Percentiles rank a stretch among this genome's conserved stretches.
Evolutionary conservation across 345 rosid species (phyloP).

Genomic region (Eucalyptus camaldulensis): DNA sequence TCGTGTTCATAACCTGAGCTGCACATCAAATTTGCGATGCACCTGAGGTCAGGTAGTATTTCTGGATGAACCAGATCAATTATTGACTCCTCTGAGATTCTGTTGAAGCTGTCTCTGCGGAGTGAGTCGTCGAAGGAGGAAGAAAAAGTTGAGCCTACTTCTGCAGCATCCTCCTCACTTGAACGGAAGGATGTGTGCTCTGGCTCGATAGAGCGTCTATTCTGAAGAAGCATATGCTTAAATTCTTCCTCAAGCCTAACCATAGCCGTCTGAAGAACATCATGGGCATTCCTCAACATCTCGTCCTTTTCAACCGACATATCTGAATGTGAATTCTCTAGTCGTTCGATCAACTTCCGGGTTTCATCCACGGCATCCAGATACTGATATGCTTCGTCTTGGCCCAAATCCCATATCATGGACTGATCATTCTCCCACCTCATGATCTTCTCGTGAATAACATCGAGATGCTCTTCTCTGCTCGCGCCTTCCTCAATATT

Average conservation of each 20-base stretch:
- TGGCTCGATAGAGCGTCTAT: conserved; percentile 56
- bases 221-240: conserved; percentile 52
- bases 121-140: conserved; percentile 51
- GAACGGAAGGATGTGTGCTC: conserved; percentile 60
- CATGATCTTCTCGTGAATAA: conserved; percentile 54
- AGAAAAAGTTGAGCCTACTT: conserved; percentile 39
- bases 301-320: conserved; percentile 16
- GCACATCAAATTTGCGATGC: conserved; percentile 65
- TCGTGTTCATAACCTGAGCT: conserved; percentile 53
- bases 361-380: conserved; percentile 49
- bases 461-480: conserved; percentile 30
- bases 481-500: conserved; percentile 11
- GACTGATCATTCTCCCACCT: conserved; percentile 59
- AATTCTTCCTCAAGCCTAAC: conserved; percentile 85
- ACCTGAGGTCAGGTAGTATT: conserved; percentile 49
- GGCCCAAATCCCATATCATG: conserved; percentile 66
- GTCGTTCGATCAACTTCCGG: conserved; percentile 33
- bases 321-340: conserved; percentile 22
- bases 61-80: conserved; percentile 65
- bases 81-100: conserved; percentile 34
- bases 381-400: conserved; percentile 33
- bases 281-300: conserved; percentile 47
- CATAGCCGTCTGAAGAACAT: conserved; percentile 81
- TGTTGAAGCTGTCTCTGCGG: conserved; percentile 40
- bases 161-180: conserved; percentile 44